These are phyloP conservation scores for Trapa bicornis DNA, from an alignment of 345 rosid genomes.

Conservation along the genomic window DNA sequence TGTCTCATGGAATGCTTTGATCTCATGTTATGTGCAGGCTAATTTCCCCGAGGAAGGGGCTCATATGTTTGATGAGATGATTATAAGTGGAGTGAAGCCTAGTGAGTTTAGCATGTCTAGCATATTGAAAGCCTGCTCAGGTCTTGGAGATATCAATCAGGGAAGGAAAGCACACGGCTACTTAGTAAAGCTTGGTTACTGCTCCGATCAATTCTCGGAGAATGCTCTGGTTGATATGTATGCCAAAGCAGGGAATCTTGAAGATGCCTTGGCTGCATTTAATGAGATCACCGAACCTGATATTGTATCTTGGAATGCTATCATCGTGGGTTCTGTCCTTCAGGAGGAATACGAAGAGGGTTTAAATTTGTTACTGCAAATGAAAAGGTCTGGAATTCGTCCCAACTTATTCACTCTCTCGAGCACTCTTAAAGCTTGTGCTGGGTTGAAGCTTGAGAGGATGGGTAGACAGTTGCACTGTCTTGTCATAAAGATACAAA, in stretches of 20 bases:
- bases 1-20: constrained; percentile 50
- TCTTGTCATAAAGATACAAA: constrained; percentile 32
- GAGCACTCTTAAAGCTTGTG: constrained; percentile 49
- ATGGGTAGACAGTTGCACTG: constrained; percentile 40
- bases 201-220: constrained; percentile 31
- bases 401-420: constrained; percentile 48
- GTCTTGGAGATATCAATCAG: constrained; percentile 27
- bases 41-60: constrained; percentile 27
- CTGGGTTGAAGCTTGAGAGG: constrained; percentile 22
- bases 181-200: constrained; percentile 40
- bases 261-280: constrained; percentile 29
- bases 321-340: constrained; percentile 48
- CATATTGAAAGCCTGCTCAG: constrained; percentile 43
- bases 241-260: constrained; percentile 37
- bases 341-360: constrained; percentile 27
- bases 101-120: constrained; percentile 51
- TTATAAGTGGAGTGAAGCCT: constrained; percentile 34
- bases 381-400: constrained; percentile 24
- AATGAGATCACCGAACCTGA: constrained; percentile 36
- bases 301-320: constrained; percentile 57
- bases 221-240: constrained; percentile 70
- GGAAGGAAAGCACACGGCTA: constrained; percentile 41
- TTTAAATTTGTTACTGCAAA: constrained; percentile 23
- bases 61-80: constrained; percentile 35
- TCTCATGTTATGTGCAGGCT: constrained; percentile 43